Base-by-base conservation (phyloP, 1,139 yeast genomes). In the Lodderomyces elongisporus region DNA sequence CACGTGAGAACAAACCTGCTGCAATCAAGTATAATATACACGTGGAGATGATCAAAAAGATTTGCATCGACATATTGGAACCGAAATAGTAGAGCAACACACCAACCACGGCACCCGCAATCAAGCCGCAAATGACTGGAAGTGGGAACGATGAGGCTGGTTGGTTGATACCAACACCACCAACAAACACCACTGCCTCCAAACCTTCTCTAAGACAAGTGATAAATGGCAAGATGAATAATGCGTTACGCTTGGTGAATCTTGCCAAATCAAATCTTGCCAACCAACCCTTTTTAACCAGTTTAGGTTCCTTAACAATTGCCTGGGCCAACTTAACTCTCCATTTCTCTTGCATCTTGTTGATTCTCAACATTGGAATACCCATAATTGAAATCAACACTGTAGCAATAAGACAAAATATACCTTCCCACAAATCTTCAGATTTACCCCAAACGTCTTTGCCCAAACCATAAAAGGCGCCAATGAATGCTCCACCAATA, bases 361-460 rank as follows among this genome's bases (percentile, higher is more conserved):
- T 87, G 54, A 89, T 73, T 55, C 96, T 74, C 49, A 89, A 72
- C 82, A 89, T 84, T 51, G 95, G 93, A 47, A 89, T 64, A 34
- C 97, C 96, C 96, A 89, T 88, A 31, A 79, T 49, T 3, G 96
- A 78, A 42, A 89, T 89, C 55, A 89, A 74, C 17, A 84, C 66
- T 0, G 93, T 74, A 1, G 97, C 96, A 48, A 89, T 71, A 23
- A 88, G 62, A 54, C 88, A 81, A 51, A 89, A 78, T 25, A 82
- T 71, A 54, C 96, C 96, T 65, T 89, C 97, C 85, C 95, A 89
- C 40, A 88, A 71, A 54, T 89, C 96, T 57, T 89, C 97, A 33
- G 95, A 78, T 28, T 66, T 56, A 13, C 85, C 62, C 96, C 96
- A 89, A 43, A 88, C 63, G 66, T 89, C 93, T 24, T 77, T 74